A percentile compares a stretch with the other conserved stretches of the same genome.
These are phyloP conservation scores for Colletotrichum camelliae DNA, from an alignment of 2,329 filamentous ascomycete species.

Conservation along the genomic window DNA sequence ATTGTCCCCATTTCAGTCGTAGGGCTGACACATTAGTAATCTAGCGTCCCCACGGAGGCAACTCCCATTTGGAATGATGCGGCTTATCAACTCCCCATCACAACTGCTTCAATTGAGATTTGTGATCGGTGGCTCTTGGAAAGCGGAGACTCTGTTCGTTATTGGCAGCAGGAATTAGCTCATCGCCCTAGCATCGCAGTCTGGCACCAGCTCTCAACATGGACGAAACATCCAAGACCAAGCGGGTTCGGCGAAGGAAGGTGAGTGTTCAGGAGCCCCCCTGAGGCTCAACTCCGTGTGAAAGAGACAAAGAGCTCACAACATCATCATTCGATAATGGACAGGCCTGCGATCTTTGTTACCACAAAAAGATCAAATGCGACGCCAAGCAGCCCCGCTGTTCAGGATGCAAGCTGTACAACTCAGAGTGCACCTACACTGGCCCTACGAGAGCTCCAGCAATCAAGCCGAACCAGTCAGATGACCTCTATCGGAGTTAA, in stretches of 20 bases:
- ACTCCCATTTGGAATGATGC: background rate
- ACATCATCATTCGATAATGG: background rate
- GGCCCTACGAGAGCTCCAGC: background rate
- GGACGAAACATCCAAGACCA: background rate
- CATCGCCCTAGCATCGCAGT: background rate
- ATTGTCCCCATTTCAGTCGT: background rate
- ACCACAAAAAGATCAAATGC: constrained; percentile 20
- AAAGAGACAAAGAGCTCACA: too few species aligned
- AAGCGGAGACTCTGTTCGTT: background rate
- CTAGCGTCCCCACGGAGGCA: background rate
- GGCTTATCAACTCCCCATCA: background rate
- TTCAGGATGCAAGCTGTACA: constrained; percentile 16
- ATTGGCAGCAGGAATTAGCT: accelerated
- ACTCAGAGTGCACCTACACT: constrained; percentile 15
- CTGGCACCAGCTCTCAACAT: background rate
- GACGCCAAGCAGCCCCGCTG: constrained; percentile 3
- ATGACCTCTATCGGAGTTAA: accelerated
- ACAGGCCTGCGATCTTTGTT: constrained; percentile 15
- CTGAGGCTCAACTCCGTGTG: background rate
- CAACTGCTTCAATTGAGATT: background rate
- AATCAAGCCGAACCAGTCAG: background rate
- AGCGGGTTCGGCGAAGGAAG: constrained; percentile 7
- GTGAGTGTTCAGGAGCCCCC: background rate
- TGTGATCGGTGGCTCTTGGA: background rate
- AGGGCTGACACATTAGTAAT: background rate